Percentiles rank a stretch among this genome's conserved stretches.
Evolutionary conservation across 2,329 filamentous ascomycete genomes (phyloP).

Genomic region (Hypoxylon sp.): DNA sequence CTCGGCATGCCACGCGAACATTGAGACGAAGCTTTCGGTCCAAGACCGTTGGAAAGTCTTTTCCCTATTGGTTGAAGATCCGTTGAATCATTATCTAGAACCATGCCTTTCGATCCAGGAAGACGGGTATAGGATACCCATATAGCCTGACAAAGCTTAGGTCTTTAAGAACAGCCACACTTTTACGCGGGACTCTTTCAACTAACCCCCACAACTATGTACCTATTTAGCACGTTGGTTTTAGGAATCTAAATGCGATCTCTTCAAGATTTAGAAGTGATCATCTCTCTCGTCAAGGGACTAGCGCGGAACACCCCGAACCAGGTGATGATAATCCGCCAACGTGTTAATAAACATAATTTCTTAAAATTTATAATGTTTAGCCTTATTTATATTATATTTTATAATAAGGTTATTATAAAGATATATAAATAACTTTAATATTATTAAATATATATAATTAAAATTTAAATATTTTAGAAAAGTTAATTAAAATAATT

Average conservation of each 20-base stretch:
- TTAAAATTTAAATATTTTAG: too few species aligned
- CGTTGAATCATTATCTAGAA: neutral
- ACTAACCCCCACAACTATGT: neutral
- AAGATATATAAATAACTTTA: too few species aligned
- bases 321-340: too few species aligned
- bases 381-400: too few species aligned
- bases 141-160: neutral
- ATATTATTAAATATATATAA: too few species aligned
- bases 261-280: neutral
- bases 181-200: neutral
- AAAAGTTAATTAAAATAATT: too few species aligned
- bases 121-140: neutral
- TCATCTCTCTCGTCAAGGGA: neutral
- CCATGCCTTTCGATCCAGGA: neutral
- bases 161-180: neutral
- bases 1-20: constrained; percentile 14
- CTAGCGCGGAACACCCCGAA: neutral
- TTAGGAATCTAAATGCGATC: constrained; percentile 4
- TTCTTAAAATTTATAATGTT: too few species aligned
- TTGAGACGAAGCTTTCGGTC: constrained; percentile 3
- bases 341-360: too few species aligned
- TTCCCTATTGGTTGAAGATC: neutral
- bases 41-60: neutral
- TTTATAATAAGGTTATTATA: too few species aligned
- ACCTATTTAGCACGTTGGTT: neutral